Base-by-base conservation (phyloP, 768 basidiomycete genomes). In the Lactifluus subvellereus region DNA sequence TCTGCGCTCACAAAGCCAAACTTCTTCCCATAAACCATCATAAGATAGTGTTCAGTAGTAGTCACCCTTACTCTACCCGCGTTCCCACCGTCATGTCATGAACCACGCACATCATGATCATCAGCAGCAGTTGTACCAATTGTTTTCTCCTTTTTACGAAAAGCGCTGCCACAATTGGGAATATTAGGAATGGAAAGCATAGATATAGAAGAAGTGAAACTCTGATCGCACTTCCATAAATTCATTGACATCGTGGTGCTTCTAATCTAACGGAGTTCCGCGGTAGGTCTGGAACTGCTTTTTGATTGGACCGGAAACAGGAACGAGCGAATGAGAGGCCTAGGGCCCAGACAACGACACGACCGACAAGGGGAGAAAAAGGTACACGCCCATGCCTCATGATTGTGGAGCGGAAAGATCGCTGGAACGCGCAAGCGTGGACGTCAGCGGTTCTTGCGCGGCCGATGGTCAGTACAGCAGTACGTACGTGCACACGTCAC, bases 21-120 rank as follows among this genome's bases (percentile, higher is more conserved):
- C 6, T 20, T 32, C 54, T 18, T 33, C 10, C 49, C 38, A 59
- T 20, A 45, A 60, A 37, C 50, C 62, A 62, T 9, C 18, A 59
- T 59, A 64, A 59, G 53, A 60, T 64, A 64, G 62, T 64, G 62
- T 64, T 32, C 7, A 64, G 62, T 64, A 64, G 62, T 64, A 64
- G 58, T 64, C 33, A 30, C 2, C 32, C 45, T 54, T 54, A 59
- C 51, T 47, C 35, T 64, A 53, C 53, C 40, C 51, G 62, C 37
- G 9, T 32, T 50, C 20, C 59, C 30, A 35, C 43, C 13, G 33
- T 30, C 62, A 55, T 64, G 48, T 59, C 62, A 60, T 50, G 57
- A 59, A 60, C 55, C 58, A 64, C 40, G 55, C 62, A 54, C 58
- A 51, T 45, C 48, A 13, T 27, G 27, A 27, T 27, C 47, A 59